Base-by-base conservation (phyloP, 352 stramenopile species). In the Elongisporangium anandrum region DNA sequence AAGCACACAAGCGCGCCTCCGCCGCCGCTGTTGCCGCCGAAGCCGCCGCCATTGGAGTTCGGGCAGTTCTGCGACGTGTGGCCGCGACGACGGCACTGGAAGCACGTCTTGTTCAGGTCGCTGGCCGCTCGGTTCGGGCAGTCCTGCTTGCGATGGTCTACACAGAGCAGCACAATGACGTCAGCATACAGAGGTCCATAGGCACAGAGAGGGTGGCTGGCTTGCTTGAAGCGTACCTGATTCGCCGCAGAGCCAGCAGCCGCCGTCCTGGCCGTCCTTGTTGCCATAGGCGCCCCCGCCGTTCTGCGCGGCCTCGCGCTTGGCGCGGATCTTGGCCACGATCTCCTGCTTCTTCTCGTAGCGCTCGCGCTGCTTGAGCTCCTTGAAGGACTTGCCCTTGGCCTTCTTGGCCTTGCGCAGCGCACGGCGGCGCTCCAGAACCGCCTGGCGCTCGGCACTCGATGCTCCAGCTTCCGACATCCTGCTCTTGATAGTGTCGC, bases 41-140 rank as follows among this genome's bases (percentile, higher is more conserved):
- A 60, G 50, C 51, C 66, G 50, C 59, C 41, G 16, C 52, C 53
- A 34, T 69, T 69, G 26, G 67, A 72, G 63, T 85, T 69, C 23
- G 84, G 85, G 47, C 81, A 92, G 64, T 90, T 91, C 56, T 91
- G 78, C 56, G 83, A 90, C 69, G 86, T 92, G 72, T 92, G 85
- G 16, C 86, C 85, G 29, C 81, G 82, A 16, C 79, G 81, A 16
- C 81, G 82, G 60, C 87, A 96, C 72, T 92, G 84, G 68, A 92
- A 92, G 65, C 83, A 92, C 20, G 75, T 92, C 70, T 90, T 91
- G 61, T 73, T 85, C 19, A 94, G 50, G 52, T 92, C 75, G 55
- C 79, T 75, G n/a, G 72, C 77, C 57, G 69, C 72, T 39, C 69
- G 66, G 56, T 90, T 93, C 19, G 81, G 75, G 29, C 85, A 94